A percentile compares a stretch with the other conserved stretches of the same genome.
Evolutionary conservation across 257 asterid genomes (phyloP).

Genomic region (Solanum boliviense): DNA sequence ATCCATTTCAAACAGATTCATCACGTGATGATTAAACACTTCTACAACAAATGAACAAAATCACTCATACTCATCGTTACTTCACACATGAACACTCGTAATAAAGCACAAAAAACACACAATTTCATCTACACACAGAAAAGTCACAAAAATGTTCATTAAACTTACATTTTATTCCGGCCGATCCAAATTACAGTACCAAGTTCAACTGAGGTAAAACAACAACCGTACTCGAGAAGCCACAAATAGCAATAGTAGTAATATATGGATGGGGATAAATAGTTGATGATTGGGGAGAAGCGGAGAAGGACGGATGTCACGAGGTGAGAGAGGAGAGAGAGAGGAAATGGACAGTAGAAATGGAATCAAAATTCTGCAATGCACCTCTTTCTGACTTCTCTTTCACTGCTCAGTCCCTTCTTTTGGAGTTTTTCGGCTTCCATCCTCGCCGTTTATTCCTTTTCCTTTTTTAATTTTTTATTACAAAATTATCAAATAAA

Average conservation of each 20-base stretch:
- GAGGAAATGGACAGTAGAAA: slow-evolving; percentile 39
- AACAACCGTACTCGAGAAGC: slow-evolving; percentile 12
- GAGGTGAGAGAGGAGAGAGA: slow-evolving; percentile 3
- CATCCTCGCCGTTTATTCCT: background rate
- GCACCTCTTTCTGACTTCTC: background rate
- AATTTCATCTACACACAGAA: background rate
- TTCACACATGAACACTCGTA: background rate
- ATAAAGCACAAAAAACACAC: background rate
- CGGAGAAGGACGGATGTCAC: slow-evolving; percentile 17
- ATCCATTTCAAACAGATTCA: background rate
- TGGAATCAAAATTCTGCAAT: slow-evolving; percentile 50
- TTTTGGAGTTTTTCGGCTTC: background rate
- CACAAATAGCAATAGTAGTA: slow-evolving; percentile 21
- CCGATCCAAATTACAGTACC: background rate
- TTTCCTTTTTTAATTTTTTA: background rate
- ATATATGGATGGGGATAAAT: slow-evolving; percentile 1
- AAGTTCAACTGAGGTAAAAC: background rate
- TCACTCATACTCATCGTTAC: background rate
- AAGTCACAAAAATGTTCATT: background rate
- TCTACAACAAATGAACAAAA: background rate
- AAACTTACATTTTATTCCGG: background rate
- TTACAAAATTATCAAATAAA: no score
- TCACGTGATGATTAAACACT: background rate
- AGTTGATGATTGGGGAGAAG: background rate
- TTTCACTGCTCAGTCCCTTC: background rate